phyloP scores from a whole-genome alignment of 805 yeast species.

The Tetrapisispora arboricola region DNA sequence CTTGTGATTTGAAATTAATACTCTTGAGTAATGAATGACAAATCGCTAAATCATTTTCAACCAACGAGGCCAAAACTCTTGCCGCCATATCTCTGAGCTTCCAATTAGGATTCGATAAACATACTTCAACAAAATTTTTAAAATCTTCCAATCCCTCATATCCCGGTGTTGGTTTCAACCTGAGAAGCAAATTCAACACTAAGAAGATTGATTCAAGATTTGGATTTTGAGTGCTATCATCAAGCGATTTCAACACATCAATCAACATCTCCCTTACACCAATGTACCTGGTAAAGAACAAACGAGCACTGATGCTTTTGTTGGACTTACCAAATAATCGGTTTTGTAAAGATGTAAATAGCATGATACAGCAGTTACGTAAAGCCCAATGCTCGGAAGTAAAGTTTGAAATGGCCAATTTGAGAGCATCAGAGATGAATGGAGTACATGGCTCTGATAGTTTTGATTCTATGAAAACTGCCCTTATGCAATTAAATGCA shows the following conservation, averaged over 20 bases:
- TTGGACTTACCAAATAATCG: conserved; percentile 58
- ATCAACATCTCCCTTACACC: conserved; percentile 42
- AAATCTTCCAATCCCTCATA: conserved; percentile 45
- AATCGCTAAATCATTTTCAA: conserved; percentile 28
- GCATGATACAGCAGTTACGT: conserved; percentile 87
- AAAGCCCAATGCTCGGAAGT: conserved; percentile 70
- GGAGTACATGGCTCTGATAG: conserved; percentile 43
- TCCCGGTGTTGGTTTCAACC: conserved; percentile 53
- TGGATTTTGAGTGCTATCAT: conserved; percentile 8
- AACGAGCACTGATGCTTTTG: conserved; percentile 42
- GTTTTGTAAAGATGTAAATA: conserved; percentile 75
- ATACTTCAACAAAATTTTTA: conserved; percentile 35
- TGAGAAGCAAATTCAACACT: conserved; percentile 58
- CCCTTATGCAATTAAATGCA: conserved; percentile 77
- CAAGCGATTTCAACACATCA: conserved; percentile 30
- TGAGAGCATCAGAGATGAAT: conserved; percentile 48
- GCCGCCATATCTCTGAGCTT: conserved; percentile 85
- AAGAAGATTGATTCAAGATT: conserved; percentile 62
- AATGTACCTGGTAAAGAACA: conserved; percentile 60
- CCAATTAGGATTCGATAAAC: conserved; percentile 55
- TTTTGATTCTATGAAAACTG: conserved; percentile 60
- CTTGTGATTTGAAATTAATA: conserved; percentile 28
- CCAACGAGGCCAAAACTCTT: conserved; percentile 46
- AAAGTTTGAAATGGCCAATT: conserved; percentile 53
- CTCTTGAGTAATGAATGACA: conserved; percentile 19